Percentiles rank a stretch among this genome's conserved stretches.
Conservation (phyloP, 2,329 filamentous ascomycete species). For the Fusarium poae region DNA sequence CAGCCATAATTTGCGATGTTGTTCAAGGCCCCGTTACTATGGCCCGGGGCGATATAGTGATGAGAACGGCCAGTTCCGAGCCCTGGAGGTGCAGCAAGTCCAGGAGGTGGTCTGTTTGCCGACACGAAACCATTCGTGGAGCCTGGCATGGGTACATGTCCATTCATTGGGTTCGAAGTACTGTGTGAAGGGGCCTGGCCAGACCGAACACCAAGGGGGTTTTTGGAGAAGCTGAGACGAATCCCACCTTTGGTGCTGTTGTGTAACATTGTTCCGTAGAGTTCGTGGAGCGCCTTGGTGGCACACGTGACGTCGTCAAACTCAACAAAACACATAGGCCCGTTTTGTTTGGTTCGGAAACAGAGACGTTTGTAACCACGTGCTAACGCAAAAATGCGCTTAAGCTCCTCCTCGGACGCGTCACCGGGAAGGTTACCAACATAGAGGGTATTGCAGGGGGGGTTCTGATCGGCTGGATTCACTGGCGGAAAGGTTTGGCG, state of each 20-base stretch:
- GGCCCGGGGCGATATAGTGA: slow-evolving; percentile 44
- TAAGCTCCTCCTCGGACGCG: slow-evolving; percentile 94
- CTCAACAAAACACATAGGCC: slow-evolving; percentile 98
- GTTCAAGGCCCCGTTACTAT: slow-evolving; percentile 36
- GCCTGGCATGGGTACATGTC: slow-evolving; percentile 66
- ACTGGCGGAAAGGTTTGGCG: slow-evolving; percentile 82
- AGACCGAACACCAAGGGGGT: slow-evolving; percentile 91
- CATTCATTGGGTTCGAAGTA: slow-evolving; percentile 59
- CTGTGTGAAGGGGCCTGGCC: slow-evolving; percentile 70
- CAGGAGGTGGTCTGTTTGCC: slow-evolving; percentile 83
- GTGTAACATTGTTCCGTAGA: slow-evolving; percentile 88
- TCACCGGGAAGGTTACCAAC: slow-evolving; percentile 96
- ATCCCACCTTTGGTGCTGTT: slow-evolving; percentile 97
- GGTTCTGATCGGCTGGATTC: slow-evolving; percentile 96
- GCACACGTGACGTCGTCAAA: slow-evolving; percentile 95
- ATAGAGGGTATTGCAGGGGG: slow-evolving; percentile 97
- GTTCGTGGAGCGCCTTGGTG: slow-evolving; percentile 88
- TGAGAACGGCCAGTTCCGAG: slow-evolving; percentile 58
- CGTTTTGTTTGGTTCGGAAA: slow-evolving; percentile 94
- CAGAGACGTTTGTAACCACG: slow-evolving; percentile 95
- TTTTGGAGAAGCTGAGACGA: slow-evolving; percentile 96
- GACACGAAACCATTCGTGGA: slow-evolving; percentile 73
- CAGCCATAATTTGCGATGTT: slow-evolving; percentile 42
- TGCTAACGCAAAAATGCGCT: slow-evolving; percentile 91
- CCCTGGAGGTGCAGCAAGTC: slow-evolving; percentile 81